These are phyloP conservation scores for Trichothecium sympodiale DNA, from an alignment of 2,329 filamentous ascomycete genomes.

Conservation along the genomic window DNA sequence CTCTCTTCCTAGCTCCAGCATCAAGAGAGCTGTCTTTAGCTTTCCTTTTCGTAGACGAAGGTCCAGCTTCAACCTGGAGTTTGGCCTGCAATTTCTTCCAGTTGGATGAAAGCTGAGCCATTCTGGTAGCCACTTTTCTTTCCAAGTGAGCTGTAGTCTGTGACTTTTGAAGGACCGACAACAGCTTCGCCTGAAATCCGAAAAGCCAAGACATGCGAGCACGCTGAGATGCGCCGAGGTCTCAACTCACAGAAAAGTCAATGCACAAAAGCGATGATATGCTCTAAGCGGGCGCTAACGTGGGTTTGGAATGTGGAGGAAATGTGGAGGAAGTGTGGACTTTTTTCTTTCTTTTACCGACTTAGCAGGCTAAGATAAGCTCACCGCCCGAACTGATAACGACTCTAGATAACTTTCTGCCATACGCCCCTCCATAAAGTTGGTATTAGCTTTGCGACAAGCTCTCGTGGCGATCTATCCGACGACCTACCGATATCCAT, in stretches of 20 bases:
- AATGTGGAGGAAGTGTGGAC: no score
- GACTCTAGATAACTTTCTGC: conserved; percentile 4
- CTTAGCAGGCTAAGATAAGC: background rate
- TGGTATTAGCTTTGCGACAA: background rate
- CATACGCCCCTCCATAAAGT: background rate
- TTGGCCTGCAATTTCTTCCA: conserved; percentile 69
- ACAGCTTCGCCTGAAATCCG: no score
- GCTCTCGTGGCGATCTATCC: background rate
- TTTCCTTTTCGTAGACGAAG: conserved; percentile 33
- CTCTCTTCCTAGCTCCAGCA: conserved; percentile 15
- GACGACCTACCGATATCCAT: conserved; percentile 4
- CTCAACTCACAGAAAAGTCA: no score
- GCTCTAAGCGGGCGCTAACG: no score
- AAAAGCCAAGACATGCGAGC: no score
- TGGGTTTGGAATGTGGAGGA: no score
- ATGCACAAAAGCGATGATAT: no score
- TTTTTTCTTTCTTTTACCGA: no score
- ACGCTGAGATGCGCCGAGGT: no score
- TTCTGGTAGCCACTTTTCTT: conserved; percentile 7
- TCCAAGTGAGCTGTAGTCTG: background rate
- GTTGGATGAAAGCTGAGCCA: conserved; percentile 51
- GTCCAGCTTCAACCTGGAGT: conserved; percentile 35
- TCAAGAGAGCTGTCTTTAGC: conserved; percentile 16
- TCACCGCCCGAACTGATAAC: conserved; percentile 5
- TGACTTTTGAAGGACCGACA: no score